Conservation (phyloP, 106 monocot genomes). For the Dioscorea zingiberensis region DNA sequence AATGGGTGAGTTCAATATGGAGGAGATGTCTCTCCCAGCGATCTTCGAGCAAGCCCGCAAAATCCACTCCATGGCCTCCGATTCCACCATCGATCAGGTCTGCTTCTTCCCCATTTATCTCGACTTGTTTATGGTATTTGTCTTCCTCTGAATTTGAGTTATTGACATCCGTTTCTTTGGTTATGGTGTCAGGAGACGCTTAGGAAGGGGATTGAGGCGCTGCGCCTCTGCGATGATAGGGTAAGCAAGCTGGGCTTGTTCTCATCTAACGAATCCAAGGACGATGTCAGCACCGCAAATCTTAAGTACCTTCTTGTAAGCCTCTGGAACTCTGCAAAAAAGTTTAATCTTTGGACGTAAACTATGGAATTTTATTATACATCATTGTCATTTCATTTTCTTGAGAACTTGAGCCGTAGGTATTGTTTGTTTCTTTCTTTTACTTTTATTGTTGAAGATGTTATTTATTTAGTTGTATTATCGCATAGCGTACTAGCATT, state of each 20-base stretch:
- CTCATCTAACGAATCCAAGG: slow-evolving; percentile 83
- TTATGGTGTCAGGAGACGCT: slow-evolving; percentile 29
- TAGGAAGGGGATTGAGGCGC: slow-evolving; percentile 50
- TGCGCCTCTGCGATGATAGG: slow-evolving; percentile 73
- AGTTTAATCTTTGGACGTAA: too few species aligned
- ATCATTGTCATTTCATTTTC: too few species aligned
- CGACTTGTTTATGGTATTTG: neutral
- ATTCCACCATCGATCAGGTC: slow-evolving; percentile 63
- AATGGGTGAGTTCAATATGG: slow-evolving; percentile 39
- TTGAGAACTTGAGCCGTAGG: too few species aligned
- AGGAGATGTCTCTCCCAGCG: slow-evolving; percentile 67
- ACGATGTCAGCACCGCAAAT: slow-evolving; percentile 90
- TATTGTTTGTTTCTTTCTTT: too few species aligned
- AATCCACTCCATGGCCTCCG: slow-evolving; percentile 55
- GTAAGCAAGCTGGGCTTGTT: slow-evolving; percentile 89
- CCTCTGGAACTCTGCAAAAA: too few species aligned
- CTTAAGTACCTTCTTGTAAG: slow-evolving; percentile 89
- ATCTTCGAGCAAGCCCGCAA: slow-evolving; percentile 73
- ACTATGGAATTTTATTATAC: too few species aligned
- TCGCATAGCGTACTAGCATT: too few species aligned
- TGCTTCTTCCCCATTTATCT: neutral
- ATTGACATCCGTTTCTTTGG: neutral
- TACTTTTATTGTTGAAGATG: too few species aligned
- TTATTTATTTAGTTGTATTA: too few species aligned
- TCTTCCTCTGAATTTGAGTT: neutral